Evolutionary conservation across 176 grass and related monocot genomes (phyloP).

Genomic region (Avena sativa): DNA sequence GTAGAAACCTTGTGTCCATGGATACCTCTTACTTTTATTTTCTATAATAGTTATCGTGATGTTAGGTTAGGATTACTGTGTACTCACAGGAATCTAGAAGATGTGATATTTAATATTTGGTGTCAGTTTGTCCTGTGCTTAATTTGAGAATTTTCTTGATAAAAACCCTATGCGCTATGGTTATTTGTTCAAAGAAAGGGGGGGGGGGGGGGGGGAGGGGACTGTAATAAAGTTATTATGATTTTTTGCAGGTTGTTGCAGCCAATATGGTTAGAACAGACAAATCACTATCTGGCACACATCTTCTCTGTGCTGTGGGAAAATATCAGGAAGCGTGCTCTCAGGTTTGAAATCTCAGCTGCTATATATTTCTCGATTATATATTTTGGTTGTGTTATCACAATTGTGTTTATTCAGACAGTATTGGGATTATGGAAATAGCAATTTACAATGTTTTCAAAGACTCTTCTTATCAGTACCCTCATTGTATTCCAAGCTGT

Average conservation of each 20-base stretch:
- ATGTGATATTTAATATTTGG: conserved; percentile 8
- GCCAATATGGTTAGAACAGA: conserved; percentile 99
- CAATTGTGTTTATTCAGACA: not conserved
- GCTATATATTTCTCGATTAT: conserved; percentile 1
- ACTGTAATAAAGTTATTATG: conserved; percentile 39
- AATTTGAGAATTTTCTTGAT: not conserved
- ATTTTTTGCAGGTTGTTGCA: conserved; percentile 82
- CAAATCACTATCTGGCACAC: conserved; percentile 88
- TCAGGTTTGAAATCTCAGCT: conserved; percentile 62
- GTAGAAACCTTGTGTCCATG: conserved; percentile 19
- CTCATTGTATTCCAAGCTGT: conserved; percentile 28
- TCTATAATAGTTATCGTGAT: not conserved
- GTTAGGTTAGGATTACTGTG: conserved; percentile 21
- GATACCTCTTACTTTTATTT: not conserved
- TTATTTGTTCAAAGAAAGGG: conserved; percentile 27
- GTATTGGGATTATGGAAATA: conserved; percentile 13
- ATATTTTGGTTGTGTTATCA: not conserved
- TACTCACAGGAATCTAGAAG: conserved; percentile 13
- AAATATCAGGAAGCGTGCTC: conserved; percentile 99
- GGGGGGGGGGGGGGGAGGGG: too few species aligned
- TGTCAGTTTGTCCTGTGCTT: conserved; percentile 4
- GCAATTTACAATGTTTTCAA: conserved; percentile 1
- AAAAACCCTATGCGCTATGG: conserved; percentile 12
- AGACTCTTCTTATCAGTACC: conserved; percentile 1
- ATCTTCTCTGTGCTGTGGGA: conserved; percentile 99